These are phyloP conservation scores for Acrodontium crateriforme DNA, from an alignment of 2,329 filamentous ascomycete genomes.

Conservation along the genomic window DNA sequence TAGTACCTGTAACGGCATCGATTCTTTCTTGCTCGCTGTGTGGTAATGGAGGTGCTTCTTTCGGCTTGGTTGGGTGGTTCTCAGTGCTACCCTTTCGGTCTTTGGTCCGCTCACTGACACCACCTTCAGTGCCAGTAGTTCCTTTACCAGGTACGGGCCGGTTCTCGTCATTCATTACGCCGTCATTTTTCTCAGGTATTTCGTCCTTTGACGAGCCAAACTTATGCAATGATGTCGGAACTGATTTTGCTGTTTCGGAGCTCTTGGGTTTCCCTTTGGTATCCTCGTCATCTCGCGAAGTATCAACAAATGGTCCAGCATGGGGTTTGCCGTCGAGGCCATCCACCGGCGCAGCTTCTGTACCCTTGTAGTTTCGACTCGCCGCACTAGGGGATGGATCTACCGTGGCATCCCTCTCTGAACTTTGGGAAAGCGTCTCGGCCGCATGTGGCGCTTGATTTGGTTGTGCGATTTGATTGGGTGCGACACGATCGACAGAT, in stretches of 20 bases:
- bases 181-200: slow-evolving; percentile 48
- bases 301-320: slow-evolving; percentile 63
- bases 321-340: slow-evolving; percentile 90
- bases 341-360: slow-evolving; percentile 78
- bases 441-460: no score
- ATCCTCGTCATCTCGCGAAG: slow-evolving; percentile 15
- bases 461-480: no score
- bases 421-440: no score
- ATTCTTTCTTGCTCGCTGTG: slow-evolving; percentile 67
- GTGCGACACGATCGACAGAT: background rate
- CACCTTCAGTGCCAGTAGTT: slow-evolving; percentile 76
- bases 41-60: slow-evolving; percentile 69
- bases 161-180: slow-evolving; percentile 86
- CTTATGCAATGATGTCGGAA: slow-evolving; percentile 19
- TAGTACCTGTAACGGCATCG: slow-evolving; percentile 7
- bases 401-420: slow-evolving; percentile 11
- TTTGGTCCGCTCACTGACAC: slow-evolving; percentile 77
- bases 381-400: no score
- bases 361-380: slow-evolving; percentile 32
- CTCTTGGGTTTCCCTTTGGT: slow-evolving; percentile 15
- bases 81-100: slow-evolving; percentile 51
- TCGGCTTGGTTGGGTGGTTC: slow-evolving; percentile 70
- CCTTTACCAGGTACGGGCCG: slow-evolving; percentile 65
- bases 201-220: slow-evolving; percentile 24
- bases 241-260: slow-evolving; percentile 16